A percentile compares a stretch with the other conserved stretches of the same genome.
Conservation (phyloP, 1,284 basidiomycete species). For the Trichosporon sp. region DNA sequence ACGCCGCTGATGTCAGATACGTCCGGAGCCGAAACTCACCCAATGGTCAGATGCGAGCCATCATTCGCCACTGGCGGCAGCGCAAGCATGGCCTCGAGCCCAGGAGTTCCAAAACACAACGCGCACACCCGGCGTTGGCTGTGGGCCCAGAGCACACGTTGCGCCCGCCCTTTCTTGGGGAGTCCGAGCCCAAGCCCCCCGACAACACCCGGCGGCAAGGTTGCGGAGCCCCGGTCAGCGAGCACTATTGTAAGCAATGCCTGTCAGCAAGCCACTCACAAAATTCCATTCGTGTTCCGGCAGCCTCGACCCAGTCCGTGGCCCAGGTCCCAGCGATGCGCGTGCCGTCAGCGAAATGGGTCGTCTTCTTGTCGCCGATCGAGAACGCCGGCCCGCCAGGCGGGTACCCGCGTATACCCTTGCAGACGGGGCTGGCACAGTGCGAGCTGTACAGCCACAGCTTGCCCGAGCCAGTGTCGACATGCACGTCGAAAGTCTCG, state of each 20-base stretch:
- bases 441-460: conserved; percentile 1
- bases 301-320: neutral
- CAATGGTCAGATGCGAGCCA: neutral
- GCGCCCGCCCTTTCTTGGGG: neutral
- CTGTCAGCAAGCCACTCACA: neutral
- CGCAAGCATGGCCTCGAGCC: neutral
- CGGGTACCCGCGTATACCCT: neutral
- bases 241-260: neutral
- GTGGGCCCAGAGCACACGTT: neutral
- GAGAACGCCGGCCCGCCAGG: neutral
- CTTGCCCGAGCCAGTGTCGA: neutral
- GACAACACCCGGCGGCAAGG: neutral
- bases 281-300: neutral
- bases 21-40: neutral
- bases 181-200: neutral
- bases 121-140: neutral
- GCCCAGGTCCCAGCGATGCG: neutral
- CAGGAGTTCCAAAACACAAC: neutral
- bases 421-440: neutral
- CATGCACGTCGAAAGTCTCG: neutral
- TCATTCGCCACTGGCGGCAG: neutral
- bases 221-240: neutral
- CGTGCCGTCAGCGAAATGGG: neutral
- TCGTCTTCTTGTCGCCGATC: neutral
- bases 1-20: neutral